Base-by-base conservation (phyloP, 2,329 filamentous ascomycete genomes). In the Colletotrichum navitas region DNA sequence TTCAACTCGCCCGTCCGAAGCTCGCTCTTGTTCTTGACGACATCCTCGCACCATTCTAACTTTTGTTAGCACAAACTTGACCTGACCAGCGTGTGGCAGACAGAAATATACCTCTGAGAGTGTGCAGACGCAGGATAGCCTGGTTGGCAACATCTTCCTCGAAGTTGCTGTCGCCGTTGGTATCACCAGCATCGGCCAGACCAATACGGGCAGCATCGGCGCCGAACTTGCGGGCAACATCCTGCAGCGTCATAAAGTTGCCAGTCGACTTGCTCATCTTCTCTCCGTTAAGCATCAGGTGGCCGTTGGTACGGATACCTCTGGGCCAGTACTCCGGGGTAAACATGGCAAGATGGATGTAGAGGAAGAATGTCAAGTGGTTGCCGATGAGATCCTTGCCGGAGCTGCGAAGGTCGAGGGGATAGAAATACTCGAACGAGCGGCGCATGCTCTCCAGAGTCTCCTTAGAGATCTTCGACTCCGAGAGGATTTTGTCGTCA, bases 181-280 rank as follows among this genome's bases (percentile, higher is more conserved):
- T 94, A 78, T 99, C 96, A 77, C 96, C 96, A 16, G 94, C 94
- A 81, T 99, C 96, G 24, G 95, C 95, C 74, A 99, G 90, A 4
- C 95, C 94, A 77, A 98, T 93, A 79, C 95, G 90, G 54, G 93
- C 92, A 62, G 96, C 96, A 80, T 98, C 96, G 11, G 96, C 95
- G 78, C 96, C 96, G 77, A 96, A 99, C 82, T 99, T 99, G 76
- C 91, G 88, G 18, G 95, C 92, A 39, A 95, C 89, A 74, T 98
- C 93, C 65, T 91, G 89, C 63, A 98, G 86, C 14, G 96, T 98
- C 81, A 99, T 87, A 86, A 99, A 99, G 85, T 98, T 99, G 74
- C 96, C 96, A 0, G 95, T 98, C 65, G 92, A 95, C 86, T 99
- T 99, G 68, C 91, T 93, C 96, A 99, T 99, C 89, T 99, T 99